Conservation (phyloP, 257 asterid genomes). For the Solanum pimpinellifolium region DNA sequence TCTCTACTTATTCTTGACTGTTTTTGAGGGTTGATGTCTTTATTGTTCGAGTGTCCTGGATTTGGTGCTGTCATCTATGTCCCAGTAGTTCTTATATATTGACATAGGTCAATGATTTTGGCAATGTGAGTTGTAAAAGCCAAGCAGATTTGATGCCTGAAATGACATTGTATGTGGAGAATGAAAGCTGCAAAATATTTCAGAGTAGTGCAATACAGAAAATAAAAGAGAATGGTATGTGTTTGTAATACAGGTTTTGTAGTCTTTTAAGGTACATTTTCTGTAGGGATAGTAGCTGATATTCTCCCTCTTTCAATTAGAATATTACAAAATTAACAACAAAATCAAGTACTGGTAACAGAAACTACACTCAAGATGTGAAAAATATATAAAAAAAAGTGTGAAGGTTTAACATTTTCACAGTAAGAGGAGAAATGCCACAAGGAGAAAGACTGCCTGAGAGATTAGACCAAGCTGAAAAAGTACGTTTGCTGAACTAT, state of each 20-base stretch:
- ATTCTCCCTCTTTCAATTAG: neutral
- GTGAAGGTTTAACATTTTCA: conserved; percentile 3
- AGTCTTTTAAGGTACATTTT: neutral
- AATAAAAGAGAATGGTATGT: neutral
- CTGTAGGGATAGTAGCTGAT: neutral
- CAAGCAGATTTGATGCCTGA: neutral
- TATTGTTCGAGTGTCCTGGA: neutral
- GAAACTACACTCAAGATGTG: neutral
- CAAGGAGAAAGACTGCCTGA: conserved; percentile 7
- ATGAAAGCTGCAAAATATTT: neutral
- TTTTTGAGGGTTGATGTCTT: neutral
- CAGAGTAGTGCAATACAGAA: neutral
- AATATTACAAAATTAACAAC: neutral
- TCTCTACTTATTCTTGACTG: neutral
- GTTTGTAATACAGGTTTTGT: neutral
- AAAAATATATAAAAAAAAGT: neutral
- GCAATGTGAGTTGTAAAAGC: neutral
- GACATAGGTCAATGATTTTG: neutral
- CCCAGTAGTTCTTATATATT: neutral
- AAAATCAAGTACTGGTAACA: neutral
- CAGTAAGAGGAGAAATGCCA: conserved; percentile 21
- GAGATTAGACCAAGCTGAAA: conserved; percentile 8
- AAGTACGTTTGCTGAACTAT: conserved; percentile 21
- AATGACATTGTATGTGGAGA: neutral
- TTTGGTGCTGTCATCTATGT: neutral